Percentiles rank a stretch among this genome's conserved stretches.
Conservation (phyloP, 768 basidiomycete genomes). For the Pleurotus eryngii region DNA sequence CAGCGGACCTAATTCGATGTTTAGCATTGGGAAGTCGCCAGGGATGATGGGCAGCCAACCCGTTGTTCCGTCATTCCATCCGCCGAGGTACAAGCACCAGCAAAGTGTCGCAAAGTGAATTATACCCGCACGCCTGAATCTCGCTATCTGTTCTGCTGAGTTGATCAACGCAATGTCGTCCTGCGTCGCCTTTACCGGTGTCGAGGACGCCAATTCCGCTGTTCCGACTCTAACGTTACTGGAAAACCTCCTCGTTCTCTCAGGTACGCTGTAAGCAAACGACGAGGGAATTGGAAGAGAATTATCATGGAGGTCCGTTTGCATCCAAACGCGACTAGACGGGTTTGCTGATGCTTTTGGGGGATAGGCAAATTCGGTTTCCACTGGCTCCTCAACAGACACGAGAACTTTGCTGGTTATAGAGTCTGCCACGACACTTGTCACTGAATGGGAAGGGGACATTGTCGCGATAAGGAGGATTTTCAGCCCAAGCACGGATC, state of each 20-base stretch:
- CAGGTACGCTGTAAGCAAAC: not conserved
- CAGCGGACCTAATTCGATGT: slow-evolving; percentile 15
- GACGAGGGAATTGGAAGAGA: not conserved
- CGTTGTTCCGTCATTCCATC: slow-evolving; percentile 25
- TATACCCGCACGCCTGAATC: slow-evolving; percentile 4
- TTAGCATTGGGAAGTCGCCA: not conserved
- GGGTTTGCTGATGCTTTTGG: slow-evolving; percentile 6
- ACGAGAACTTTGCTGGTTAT: not conserved
- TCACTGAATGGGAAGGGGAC: not conserved
- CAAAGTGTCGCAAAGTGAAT: slow-evolving; percentile 41
- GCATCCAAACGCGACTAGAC: slow-evolving; percentile 3
- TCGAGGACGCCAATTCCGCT: not conserved
- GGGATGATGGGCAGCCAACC: not conserved
- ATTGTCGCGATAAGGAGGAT: not conserved
- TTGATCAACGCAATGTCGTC: not conserved
- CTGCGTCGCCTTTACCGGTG: not conserved
- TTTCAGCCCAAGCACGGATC: too few species aligned
- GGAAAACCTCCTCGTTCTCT: not conserved
- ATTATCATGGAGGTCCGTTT: not conserved
- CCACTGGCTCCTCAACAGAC: not conserved
- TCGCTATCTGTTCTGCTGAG: slow-evolving; percentile 3
- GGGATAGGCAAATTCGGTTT: not conserved
- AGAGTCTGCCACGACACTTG: not conserved
- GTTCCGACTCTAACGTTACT: not conserved
- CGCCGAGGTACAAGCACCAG: slow-evolving; percentile 41